A percentile compares a stretch with the other conserved stretches of the same genome.
Evolutionary conservation across 768 basidiomycete species (phyloP).

Genomic region (Cantharellus anzutake): DNA sequence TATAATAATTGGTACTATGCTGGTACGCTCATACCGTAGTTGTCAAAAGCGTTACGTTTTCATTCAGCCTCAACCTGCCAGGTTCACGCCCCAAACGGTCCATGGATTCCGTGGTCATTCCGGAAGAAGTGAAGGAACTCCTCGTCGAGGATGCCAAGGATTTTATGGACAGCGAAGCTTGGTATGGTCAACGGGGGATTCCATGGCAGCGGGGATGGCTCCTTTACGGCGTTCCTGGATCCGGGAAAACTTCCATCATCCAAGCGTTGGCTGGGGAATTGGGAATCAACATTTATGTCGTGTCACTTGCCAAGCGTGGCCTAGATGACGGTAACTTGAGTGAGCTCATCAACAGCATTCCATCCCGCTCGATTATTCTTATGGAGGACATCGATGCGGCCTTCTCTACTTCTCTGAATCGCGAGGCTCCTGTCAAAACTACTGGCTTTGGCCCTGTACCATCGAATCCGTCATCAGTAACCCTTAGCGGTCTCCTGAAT

Average conservation of each 20-base stretch:
- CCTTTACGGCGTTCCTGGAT: conserved; percentile 50
- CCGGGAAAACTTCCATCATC: conserved; percentile 64
- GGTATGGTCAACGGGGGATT: conserved; percentile 63
- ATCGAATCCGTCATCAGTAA: conserved; percentile 18
- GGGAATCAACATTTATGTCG: conserved; percentile 49
- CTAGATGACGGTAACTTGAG: conserved; percentile 43
- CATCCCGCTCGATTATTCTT: conserved; percentile 52
- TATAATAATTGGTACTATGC: conserved; percentile 13
- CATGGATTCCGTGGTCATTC: conserved; percentile 46
- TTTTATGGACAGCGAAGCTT: conserved; percentile 45
- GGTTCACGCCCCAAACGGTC: conserved; percentile 45
- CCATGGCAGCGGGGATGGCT: conserved; percentile 68
- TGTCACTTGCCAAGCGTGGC: conserved; percentile 42
- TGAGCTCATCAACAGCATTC: conserved; percentile 39
- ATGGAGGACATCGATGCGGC: conserved; percentile 80
- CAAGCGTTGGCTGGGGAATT: conserved; percentile 65
- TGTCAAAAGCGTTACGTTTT: conserved; percentile 8
- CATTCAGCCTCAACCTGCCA: conserved; percentile 30
- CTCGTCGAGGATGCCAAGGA: conserved; percentile 50
- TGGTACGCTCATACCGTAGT: conserved; percentile 14
- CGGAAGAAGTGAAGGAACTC: conserved; percentile 45
- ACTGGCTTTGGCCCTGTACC: not conserved
- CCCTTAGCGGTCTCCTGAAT: conserved; percentile 56
- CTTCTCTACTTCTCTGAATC: conserved; percentile 29
- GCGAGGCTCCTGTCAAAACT: conserved; percentile 11